Base-by-base conservation (phyloP, 805 yeast genomes). In the Ogataea thermomethanolica region DNA sequence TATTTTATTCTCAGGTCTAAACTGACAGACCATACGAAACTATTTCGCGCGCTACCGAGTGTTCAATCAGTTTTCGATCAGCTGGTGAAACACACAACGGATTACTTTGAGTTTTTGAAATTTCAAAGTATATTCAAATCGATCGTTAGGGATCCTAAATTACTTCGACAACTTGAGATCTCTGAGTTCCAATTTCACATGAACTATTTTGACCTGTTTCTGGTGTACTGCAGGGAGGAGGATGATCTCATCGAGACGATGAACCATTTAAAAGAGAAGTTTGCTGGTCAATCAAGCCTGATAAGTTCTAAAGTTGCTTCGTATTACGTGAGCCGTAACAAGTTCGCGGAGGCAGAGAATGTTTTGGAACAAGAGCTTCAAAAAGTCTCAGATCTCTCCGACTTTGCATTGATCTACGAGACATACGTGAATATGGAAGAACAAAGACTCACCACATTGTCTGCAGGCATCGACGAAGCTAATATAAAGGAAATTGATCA, bases 361-460 rank as follows among this genome's bases (percentile, higher is more conserved):
- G 54, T 67, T 7, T 76, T 76, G 47, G 76, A 74, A 38, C 64
- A 67, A 14, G 79, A 80, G 1, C 47, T 86, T 10, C 33, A 53
- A 1, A 52, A 61, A 2, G 74, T 81, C 3, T 35, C 56, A 5
- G 74, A 87, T 0, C 61, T 83, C 4, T 66, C 66, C 26, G 90
- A 84, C 45, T 86, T 87, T 56, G 71, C 81, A 0, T 51, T 66
- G 14, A 65, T 85, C 0, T 87, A 76, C 56, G 89, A 85, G 54
- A 63, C 76, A 3, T 78, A 74, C 49, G 61, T 78, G 5, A 81
- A 80, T 48, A 68, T 79, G 55, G 79, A 79, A 54, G 91, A 83
- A 45, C 48, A 67, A 3, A 44, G 66, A 21, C 53, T 78, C n/a
- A 54, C 65, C 1, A 47, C 39, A 13, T 31, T 64, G 25, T 54